phyloP scores from a whole-genome alignment of 2,329 filamentous ascomycete genomes.

The Emergomyces pasteurianus region DNA sequence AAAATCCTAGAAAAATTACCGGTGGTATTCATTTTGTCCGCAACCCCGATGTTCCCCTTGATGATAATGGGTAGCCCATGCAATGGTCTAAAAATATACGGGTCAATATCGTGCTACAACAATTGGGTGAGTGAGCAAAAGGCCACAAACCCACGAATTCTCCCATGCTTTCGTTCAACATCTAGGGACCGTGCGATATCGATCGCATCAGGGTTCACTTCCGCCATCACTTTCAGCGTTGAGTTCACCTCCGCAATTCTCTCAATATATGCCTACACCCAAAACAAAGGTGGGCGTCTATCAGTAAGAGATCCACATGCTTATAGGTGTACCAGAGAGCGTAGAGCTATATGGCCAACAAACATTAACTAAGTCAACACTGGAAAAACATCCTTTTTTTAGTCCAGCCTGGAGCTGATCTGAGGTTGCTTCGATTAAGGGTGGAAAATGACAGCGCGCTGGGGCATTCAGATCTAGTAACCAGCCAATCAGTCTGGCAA shows the following conservation, averaged over 20 bases:
- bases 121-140: neutral
- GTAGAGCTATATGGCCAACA: neutral
- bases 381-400: constrained; percentile 39
- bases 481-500: neutral
- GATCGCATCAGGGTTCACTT: constrained; percentile 45
- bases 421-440: constrained; percentile 39
- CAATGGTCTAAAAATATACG: constrained; percentile 33
- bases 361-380: constrained; percentile 42
- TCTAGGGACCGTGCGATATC: constrained; percentile 39
- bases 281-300: neutral
- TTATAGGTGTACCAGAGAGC: neutral
- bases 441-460: constrained; percentile 11
- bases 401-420: constrained; percentile 41
- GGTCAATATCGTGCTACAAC: neutral
- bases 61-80: constrained; percentile 55
- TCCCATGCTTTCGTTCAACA: constrained; percentile 36
- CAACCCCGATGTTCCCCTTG: constrained; percentile 56
- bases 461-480: neutral
- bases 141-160: constrained; percentile 29
- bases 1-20: constrained; percentile 13
- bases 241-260: constrained; percentile 43
- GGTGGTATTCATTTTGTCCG: constrained; percentile 51
- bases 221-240: constrained; percentile 41
- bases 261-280: constrained; percentile 35
- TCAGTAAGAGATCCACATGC: neutral